Base-by-base conservation (phyloP, 306 rosid genomes). In the Urtica urens region DNA sequence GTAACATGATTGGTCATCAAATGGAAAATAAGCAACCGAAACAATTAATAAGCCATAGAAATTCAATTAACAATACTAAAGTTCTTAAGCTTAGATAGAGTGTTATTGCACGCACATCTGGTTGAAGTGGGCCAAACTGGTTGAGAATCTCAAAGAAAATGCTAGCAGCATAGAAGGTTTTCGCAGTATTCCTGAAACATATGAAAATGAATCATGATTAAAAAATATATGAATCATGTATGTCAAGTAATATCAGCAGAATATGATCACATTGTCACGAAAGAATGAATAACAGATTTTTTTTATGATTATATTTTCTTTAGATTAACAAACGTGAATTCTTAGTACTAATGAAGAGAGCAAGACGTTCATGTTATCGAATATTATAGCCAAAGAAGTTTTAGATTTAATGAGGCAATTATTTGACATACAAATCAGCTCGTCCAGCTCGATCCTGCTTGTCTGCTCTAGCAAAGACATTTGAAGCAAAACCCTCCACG, bases 91-190 rank as follows among this genome's bases (percentile, higher is more conserved):
- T 34, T 48, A 23, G 35, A 23, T 12, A 28, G 5, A 11, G 5
- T 35, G 41, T 30, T 41, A 38, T 10, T 4, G 40, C 35, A 79
- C 99, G 59, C 55, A 92, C 99, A 74, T 92, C 94, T 39, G 96
- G 94, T 60, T 65, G 94, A 64, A 81, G 70, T 21, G 28, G 41
- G 25, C 99, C 96, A 57, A 92, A 92, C 67, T 92, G 99, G 64
- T 83, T 75, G 61, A 82, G 56, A 70, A 92, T 79, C 80, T 92
- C 99, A 63, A 92, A 86, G 67, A 92, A 92, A 54, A 92, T 86
- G 83, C 96, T 86, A 40, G 99, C 99, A 50, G 99, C 99, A 55
- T 92, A 92, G 76, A 92, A 92, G 26, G 96, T 86, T 80, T 82
- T 92, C n/a, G 99, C 99, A 6, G 99, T 92, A 61, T 28, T 82